Evolutionary conservation across 2,329 filamentous ascomycete genomes (phyloP), one percentile per base, ranked within the genome.

Genomic region (Macrophomina pseudophaseolina): DNA sequence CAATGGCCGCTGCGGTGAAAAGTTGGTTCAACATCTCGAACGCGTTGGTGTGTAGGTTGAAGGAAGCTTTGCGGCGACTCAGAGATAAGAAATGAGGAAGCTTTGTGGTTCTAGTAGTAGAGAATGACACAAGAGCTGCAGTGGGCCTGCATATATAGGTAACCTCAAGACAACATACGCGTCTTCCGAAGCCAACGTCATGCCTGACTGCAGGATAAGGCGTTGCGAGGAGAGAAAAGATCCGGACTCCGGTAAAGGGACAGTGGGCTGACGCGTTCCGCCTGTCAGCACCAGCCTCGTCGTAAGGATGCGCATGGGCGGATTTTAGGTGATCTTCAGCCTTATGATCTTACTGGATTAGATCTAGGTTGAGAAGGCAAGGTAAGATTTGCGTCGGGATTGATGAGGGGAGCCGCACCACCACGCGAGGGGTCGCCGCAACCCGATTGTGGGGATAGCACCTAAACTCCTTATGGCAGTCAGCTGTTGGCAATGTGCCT

Each of bases 31-130:
- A 64, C 67, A 68, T 68, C 28, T 60, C 42, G 40, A 60, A n/a
- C 38, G 35, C 67, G 53, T 64, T 33, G 76, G 69, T 58, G 70
- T 68, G 54, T 73, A 69, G 32, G 74, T 75, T 42, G 75, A 71
- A 35, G 70, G 72, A 35, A 49, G 58, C 42, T 49, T 48, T 49
- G 58, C 18, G 58, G 44, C 30, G 30, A 23, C 38, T 23, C 23
- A 38, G 42, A 54, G 44, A 62, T 38, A 35, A 28, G 30, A 49
- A 23, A 38, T n/a, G 5, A 62, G 38, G 58, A 62, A 62, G 60
- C 38, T 64, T 51, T 64, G 48, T 48, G 48, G 18, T 7, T 14
- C 30, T n/a, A 14, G 33, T 44, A 33, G 12, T 33, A 42, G 28
- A 3, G 48, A 52, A 42, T 32, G 35, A 53, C 38, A 53, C 49